Percentiles rank a stretch among this genome's conserved stretches.
Conservation (phyloP, 176 grass and related monocot genomes). For the Carex myosuroides region DNA sequence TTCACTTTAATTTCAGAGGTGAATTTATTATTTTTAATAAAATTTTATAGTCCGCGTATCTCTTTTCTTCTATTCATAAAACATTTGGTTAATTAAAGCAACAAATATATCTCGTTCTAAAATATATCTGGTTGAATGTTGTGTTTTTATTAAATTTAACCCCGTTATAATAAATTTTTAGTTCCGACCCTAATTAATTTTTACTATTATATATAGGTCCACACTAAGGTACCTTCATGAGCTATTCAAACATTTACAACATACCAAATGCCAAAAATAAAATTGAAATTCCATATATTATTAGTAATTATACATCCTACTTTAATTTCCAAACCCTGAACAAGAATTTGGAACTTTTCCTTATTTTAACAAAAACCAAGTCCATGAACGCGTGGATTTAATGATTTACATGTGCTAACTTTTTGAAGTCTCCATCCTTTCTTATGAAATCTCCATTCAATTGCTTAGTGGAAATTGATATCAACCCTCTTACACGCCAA, state of each 20-base stretch:
- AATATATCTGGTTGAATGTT: neutral
- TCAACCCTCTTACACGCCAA: conserved; percentile 18
- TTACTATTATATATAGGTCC: no score
- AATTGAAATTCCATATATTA: neutral
- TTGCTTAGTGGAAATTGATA: conserved; percentile 8
- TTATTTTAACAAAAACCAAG: neutral
- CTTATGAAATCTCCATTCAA: neutral
- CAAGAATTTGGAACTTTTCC: neutral
- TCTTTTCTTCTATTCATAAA: no score
- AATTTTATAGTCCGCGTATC: no score
- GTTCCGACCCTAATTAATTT: no score
- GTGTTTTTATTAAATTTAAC: neutral
- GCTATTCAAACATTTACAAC: neutral
- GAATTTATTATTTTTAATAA: no score
- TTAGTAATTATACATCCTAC: neutral
- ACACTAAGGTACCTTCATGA: neutral
- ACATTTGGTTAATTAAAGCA: no score
- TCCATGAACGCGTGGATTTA: neutral
- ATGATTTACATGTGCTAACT: neutral
- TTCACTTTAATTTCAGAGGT: no score
- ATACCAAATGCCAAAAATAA: neutral
- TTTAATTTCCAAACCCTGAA: neutral
- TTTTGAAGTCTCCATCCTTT: conserved; percentile 3
- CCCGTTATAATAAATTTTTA: no score
- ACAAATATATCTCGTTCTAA: no score